phyloP scores from a whole-genome alignment of 1,139 yeast species.

The Nakaseomyces kungkrabaensis region DNA sequence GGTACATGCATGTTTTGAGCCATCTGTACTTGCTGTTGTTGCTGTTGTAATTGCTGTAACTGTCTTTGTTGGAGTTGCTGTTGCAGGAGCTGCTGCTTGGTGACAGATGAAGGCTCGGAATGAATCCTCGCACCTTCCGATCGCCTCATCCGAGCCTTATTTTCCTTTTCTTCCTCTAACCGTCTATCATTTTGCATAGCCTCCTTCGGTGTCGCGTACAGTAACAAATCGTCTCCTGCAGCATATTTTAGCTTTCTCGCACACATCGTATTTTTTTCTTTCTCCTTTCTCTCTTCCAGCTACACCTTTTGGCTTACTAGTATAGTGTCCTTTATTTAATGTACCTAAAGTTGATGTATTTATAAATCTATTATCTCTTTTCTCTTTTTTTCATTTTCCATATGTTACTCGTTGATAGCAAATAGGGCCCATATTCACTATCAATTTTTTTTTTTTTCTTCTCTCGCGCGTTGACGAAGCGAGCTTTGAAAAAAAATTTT shows the following conservation, averaged over 20 bases:
- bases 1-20: not conserved
- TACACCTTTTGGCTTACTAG: too few species aligned
- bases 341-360: too few species aligned
- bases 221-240: slow-evolving; percentile 28
- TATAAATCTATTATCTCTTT: too few species aligned
- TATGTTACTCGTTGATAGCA: too few species aligned
- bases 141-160: not conserved
- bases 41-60: not conserved
- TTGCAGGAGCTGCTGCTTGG: not conserved
- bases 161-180: slow-evolving; percentile 18
- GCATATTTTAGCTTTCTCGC: slow-evolving; percentile 27
- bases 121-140: slow-evolving; percentile 3
- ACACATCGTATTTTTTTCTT: slow-evolving; percentile 14
- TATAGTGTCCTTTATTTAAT: too few species aligned
- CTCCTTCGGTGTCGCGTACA: slow-evolving; percentile 30
- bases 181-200: slow-evolving; percentile 26
- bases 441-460: too few species aligned
- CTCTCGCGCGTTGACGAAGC: too few species aligned
- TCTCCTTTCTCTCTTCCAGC: too few species aligned
- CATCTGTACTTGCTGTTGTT: not conserved
- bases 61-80: not conserved
- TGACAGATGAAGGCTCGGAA: slow-evolving; percentile 6
- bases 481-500: too few species aligned
- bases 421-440: too few species aligned
- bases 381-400: too few species aligned